Evolutionary conservation across 371 early-diverging fungal genomes (phyloP).

Genomic region (Batkoa obscura): DNA sequence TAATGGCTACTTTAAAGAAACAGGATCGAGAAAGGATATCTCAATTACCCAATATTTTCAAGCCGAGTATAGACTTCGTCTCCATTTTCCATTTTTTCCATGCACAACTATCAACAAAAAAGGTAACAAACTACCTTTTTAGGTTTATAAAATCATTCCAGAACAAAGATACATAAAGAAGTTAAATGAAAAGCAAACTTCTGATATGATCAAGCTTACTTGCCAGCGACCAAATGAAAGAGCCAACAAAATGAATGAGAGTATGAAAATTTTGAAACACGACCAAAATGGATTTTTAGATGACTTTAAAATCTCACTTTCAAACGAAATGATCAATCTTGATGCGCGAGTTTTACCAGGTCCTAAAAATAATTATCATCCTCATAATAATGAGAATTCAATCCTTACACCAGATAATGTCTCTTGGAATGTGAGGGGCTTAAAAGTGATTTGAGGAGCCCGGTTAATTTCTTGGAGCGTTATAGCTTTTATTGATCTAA

Average conservation of each 20-base stretch:
- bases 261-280: conserved; percentile 23
- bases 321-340: conserved; percentile 25
- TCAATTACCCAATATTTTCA: conserved; percentile 55
- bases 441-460: conserved; percentile 56
- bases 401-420: conserved; percentile 57
- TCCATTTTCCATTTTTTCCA: conserved; percentile 62
- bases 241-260: conserved; percentile 32
- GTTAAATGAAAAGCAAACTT: conserved; percentile 63
- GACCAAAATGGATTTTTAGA: conserved; percentile 26
- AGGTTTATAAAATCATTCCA: conserved; percentile 58
- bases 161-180: conserved; percentile 61
- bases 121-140: conserved; percentile 55
- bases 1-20: conserved; percentile 28
- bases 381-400: conserved; percentile 25
- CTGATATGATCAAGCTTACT: conserved; percentile 81
- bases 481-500: conserved; percentile 28
- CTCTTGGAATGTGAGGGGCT: conserved; percentile 82
- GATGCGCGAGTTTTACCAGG: conserved; percentile 54
- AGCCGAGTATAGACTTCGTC: conserved; percentile 32
- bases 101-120: conserved; percentile 55
- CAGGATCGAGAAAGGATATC: conserved; percentile 17
- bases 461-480: conserved; percentile 67
- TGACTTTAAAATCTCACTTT: conserved; percentile 45
- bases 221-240: conserved; percentile 53
- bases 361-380: conserved; percentile 53